Evolutionary conservation across 352 stramenopile species (phyloP), one percentile per base, ranked within the genome.

Genomic region (Saprolegnia diclina): DNA sequence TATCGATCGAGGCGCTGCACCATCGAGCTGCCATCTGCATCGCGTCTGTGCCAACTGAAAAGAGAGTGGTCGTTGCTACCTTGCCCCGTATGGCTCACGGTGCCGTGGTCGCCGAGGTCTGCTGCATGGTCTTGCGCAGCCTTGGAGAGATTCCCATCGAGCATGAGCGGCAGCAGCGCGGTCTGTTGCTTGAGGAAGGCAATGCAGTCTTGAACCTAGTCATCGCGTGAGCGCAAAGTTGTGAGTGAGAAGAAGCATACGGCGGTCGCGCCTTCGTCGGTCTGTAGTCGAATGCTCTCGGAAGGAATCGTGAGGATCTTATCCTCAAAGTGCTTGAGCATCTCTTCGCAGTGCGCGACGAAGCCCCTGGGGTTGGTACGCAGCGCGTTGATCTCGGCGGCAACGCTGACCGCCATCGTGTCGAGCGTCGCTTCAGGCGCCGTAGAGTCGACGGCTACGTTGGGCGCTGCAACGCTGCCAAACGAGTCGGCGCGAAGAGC

Each of bases 141-240:
- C 18, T 61, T 61, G 10, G 63, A 69, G 18, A 69, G 44, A 22
- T 69, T 69, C 13, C 21, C n/a, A 13, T 63, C 53, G 6, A 69
- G 37, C 5, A 63, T 42, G 9, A 69, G 54, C 9, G 19, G 44
- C 4, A 26, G 42, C 22, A 69, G 21, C 14, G 63, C 18, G 2
- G 21, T 19, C 26, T 61, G 29, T 11, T 29, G 18, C 48, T 69
- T 69, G 18, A 69, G 32, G 26, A 63, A 69, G 13, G 46, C 63
- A 16, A 69, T 57, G 46, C 63, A 69, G 22, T 69, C 63, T 69
- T 69, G 50, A 6, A 69, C 63, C 63, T 69, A 69, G 11, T 29
- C 26, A n/a, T n/a, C n/a, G n/a, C n/a, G n/a, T n/a, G n/a, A n/a
- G n/a, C n/a, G 9, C 37, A 66, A 14, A 24, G 2, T 26, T 42